Evolutionary conservation across 768 basidiomycete species (phyloP), one percentile per base, ranked within the genome.

Genomic region (Pulveroboletus sp.): DNA sequence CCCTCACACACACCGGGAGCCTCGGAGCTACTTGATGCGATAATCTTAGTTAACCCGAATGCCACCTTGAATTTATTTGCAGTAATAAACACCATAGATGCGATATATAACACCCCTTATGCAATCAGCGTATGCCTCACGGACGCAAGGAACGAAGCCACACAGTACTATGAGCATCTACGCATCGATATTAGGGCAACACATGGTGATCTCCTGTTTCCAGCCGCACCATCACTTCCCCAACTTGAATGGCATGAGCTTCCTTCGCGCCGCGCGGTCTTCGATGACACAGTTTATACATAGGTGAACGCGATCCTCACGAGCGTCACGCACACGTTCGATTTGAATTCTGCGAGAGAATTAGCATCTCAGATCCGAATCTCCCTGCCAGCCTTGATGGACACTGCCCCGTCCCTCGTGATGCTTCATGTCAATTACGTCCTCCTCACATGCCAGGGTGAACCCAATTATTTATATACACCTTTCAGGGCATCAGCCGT

Each of bases 131-230:
- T 74, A 13, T 76, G 74, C 51, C 69, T 61, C 1, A 69, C 67
- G 0, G 73, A 75, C 52, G 83, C 77, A 19, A 71, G 83, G 24
- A 84, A 76, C 40, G 82, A 83, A 52, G 79, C 77, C 51, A 75
- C 73, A 16, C 85, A 71, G 84, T 85, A n/a, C n/a, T n/a, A n/a
- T n/a, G 60, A 63, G 81, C 17, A 40, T 51, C 23, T 31, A 34
- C 7, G 11, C n/a, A 6, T 41, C 12, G 23, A 19, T 11, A 9
- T 31, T 7, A 21, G 29, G 12, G 19, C 39, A 19, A 55, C 31
- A 8, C 25, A 3, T 21, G 24, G 16, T 58, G 32, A 60, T 17
- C 7, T n/a, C 21, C 13, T 51, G 45, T 25, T 43, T 43, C 23
- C 14, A 69, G 62, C 23, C 61, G 61, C 29, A 51, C 4, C 19